A percentile compares a stretch with the other conserved stretches of the same genome.
Evolutionary conservation across 257 asterid species (phyloP).

Genomic region (Buddleja alternifolia): DNA sequence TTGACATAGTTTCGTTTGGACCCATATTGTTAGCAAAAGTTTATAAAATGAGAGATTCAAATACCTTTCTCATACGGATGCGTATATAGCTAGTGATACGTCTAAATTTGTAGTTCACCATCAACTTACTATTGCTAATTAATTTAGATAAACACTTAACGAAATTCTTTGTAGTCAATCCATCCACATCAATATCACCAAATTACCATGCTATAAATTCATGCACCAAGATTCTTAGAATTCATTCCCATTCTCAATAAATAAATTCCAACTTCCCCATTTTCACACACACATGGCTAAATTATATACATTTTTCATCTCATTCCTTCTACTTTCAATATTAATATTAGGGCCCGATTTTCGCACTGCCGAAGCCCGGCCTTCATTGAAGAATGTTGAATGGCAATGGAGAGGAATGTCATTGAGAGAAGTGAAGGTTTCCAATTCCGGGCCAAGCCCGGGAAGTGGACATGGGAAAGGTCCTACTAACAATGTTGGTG

Average conservation of each 20-base stretch:
- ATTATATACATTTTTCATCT: slow-evolving; percentile 9
- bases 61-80: too few species aligned
- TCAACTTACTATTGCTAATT: not conserved
- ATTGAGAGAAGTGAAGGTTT: not conserved
- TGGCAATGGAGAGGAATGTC: not conserved
- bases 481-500: not conserved
- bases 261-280: not conserved
- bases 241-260: slow-evolving; percentile 7
- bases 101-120: slow-evolving; percentile 7
- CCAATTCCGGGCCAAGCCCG: not conserved
- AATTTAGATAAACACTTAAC: not conserved
- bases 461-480: slow-evolving; percentile 25
- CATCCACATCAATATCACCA: slow-evolving; percentile 27
- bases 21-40: too few species aligned
- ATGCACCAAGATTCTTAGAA: slow-evolving; percentile 24
- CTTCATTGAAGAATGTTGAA: not conserved
- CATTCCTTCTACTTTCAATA: slow-evolving; percentile 16
- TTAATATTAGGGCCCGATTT: slow-evolving; percentile 7
- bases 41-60: too few species aligned
- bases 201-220: slow-evolving; percentile 36
- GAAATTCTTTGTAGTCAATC: slow-evolving; percentile 20
- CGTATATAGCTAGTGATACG: too few species aligned
- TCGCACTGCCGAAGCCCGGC: slow-evolving; percentile 20
- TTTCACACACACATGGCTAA: slow-evolving; percentile 24
- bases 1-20: too few species aligned